These are phyloP conservation scores for Colletotrichum kahawae DNA, from an alignment of 2,329 filamentous ascomycete genomes.

Conservation along the genomic window DNA sequence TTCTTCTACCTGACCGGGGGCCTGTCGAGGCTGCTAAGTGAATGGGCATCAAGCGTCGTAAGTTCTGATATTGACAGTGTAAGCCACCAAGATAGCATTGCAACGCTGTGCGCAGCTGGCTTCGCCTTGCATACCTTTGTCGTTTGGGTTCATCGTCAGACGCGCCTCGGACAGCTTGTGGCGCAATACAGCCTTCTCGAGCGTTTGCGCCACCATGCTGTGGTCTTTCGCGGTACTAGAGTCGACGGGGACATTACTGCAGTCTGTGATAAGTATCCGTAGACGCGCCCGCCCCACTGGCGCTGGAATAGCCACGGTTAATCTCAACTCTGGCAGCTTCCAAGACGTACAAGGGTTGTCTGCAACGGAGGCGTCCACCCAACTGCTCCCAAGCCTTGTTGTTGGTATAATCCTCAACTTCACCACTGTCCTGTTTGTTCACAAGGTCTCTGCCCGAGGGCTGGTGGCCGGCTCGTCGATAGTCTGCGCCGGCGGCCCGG, in stretches of 20 bases:
- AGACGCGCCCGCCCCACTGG: not conserved
- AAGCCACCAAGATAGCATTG: conserved; percentile 46
- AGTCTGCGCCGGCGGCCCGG: conserved; percentile 48
- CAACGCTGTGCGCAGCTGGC: conserved; percentile 47
- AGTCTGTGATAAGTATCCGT: conserved; percentile 26
- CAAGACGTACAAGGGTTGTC: not conserved
- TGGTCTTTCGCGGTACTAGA: conserved; percentile 48
- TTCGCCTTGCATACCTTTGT: conserved; percentile 53
- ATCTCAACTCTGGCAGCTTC: not conserved
- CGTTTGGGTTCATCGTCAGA: conserved; percentile 57
- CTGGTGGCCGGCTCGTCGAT: conserved; percentile 44
- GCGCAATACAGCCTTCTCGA: conserved; percentile 61
- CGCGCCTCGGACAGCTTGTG: conserved; percentile 57
- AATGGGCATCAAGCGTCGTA: not conserved
- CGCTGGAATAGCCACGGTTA: not conserved
- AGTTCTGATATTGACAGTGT: conserved; percentile 46
- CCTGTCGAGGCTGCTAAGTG: not conserved
- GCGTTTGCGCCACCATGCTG: conserved; percentile 56
- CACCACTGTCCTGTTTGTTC: conserved; percentile 48
- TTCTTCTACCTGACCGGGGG: conserved; percentile 49
- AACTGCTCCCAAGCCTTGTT: conserved; percentile 49
- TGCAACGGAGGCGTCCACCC: conserved; percentile 43
- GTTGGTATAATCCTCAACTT: conserved; percentile 49
- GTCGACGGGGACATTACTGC: conserved; percentile 49
- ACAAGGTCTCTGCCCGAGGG: conserved; percentile 44